phyloP scores from a whole-genome alignment of 2,329 filamentous ascomycete species.

The Monosporascus ibericus region DNA sequence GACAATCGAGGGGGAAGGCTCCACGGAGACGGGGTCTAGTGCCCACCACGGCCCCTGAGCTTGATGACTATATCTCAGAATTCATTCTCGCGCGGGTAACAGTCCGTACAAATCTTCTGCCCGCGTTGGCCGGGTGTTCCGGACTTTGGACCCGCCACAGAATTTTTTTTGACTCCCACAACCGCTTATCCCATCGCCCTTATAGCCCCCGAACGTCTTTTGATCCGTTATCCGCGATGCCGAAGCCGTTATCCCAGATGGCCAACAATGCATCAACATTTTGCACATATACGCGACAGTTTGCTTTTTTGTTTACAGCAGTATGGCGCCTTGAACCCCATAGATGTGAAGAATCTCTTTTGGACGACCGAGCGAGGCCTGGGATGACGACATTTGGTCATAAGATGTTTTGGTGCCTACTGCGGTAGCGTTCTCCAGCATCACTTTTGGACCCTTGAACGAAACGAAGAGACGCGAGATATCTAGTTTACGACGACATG shows the following conservation, averaged over 20 bases:
- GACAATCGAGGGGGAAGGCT: slow-evolving; percentile 85
- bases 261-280: slow-evolving; percentile 1
- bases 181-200: slow-evolving; percentile 4
- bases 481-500: slow-evolving; percentile 20
- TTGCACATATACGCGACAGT: slow-evolving; percentile 25
- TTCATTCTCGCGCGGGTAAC: slow-evolving; percentile 11
- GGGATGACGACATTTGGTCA: slow-evolving; percentile 11
- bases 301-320: slow-evolving; percentile 27
- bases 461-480: slow-evolving; percentile 17
- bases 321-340: slow-evolving; percentile 25
- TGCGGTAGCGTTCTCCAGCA: slow-evolving; percentile 3
- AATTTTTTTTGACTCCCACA: slow-evolving; percentile 3
- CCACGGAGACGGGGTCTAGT: slow-evolving; percentile 55
- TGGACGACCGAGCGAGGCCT: slow-evolving; percentile 13
- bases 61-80: slow-evolving; percentile 11
- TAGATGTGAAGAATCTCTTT: slow-evolving; percentile 22
- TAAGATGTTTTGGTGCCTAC: slow-evolving; percentile 2
- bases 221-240: no score
- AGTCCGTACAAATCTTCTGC: slow-evolving; percentile 15
- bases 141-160: slow-evolving; percentile 13
- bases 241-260: no score
- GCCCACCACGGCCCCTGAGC: slow-evolving; percentile 22
- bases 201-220: no score
- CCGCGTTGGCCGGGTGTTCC: slow-evolving; percentile 35
- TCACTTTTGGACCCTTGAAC: slow-evolving; percentile 8